phyloP scores from a whole-genome alignment of 106 monocot genomes.

The Platanthera guangdongensis region DNA sequence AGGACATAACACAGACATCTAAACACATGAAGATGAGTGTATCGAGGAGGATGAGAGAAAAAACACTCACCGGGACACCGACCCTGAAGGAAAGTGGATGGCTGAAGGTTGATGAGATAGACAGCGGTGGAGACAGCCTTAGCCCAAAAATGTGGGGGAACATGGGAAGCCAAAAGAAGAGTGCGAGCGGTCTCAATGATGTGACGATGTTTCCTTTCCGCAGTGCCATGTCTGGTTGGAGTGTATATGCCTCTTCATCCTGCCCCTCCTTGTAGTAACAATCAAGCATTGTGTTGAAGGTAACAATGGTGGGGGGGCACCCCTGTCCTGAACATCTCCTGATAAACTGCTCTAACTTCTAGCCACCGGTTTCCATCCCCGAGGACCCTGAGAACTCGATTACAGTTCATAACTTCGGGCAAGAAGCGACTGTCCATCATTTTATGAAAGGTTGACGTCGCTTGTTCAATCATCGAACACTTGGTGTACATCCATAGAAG shows the following conservation, averaged over 20 bases:
- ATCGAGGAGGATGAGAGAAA: too few relatives aligned
- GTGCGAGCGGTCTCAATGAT: too few relatives aligned
- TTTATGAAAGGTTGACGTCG: constrained; percentile 46
- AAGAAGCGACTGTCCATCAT: constrained; percentile 35
- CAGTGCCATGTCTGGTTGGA: constrained; percentile 49
- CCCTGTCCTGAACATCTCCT: constrained; percentile 38
- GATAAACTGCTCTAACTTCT: constrained; percentile 34
- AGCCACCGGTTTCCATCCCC: constrained; percentile 28
- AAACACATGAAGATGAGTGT: too few relatives aligned
- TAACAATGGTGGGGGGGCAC: constrained; percentile 46
- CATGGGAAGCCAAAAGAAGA: too few relatives aligned
- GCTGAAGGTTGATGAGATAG: too few relatives aligned
- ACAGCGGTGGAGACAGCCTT: too few relatives aligned
- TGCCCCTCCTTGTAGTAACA: constrained; percentile 65
- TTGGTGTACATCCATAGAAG: constrained; percentile 48
- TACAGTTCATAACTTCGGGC: constrained; percentile 73
- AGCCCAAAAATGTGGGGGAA: too few relatives aligned
- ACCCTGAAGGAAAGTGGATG: too few relatives aligned
- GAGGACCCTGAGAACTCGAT: constrained; percentile 44
- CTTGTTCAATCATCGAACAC: constrained; percentile 37
- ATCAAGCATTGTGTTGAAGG: constrained; percentile 81
- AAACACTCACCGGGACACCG: too few relatives aligned
- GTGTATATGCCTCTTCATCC: constrained; percentile 33
- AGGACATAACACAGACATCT: too few relatives aligned
- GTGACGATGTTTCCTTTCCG: too few relatives aligned